Percentiles rank a stretch among this genome's conserved stretches.
phyloP scores from a whole-genome alignment of 495 filamentous ascomycete species.

The Penicillium bovifimosum region DNA sequence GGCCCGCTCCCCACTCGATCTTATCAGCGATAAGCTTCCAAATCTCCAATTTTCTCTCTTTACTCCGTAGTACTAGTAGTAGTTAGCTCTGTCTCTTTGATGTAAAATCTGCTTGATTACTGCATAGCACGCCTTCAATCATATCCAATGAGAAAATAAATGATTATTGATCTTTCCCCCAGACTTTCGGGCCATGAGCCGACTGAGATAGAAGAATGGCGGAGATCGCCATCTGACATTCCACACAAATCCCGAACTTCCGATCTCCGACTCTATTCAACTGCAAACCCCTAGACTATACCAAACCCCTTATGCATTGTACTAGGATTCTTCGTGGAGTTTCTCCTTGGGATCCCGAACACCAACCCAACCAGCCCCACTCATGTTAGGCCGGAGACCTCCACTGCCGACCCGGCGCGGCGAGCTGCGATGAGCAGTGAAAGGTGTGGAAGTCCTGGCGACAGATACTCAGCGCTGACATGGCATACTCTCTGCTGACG shows the following conservation, averaged over 20 bases:
- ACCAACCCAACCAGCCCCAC: background rate
- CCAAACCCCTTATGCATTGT: background rate
- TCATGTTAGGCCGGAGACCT: slow-evolving; percentile 8
- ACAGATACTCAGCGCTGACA: background rate
- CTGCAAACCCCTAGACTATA: background rate
- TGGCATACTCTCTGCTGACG: background rate
- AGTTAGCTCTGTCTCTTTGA: background rate
- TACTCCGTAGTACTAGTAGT: no score
- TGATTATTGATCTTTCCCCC: slow-evolving; percentile 11
- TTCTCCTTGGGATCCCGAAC: slow-evolving; percentile 1
- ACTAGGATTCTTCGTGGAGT: background rate
- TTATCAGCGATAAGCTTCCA: slow-evolving; percentile 20
- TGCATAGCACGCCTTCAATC: no score
- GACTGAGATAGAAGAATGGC: background rate
- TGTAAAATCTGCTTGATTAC: no score
- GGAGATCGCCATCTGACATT: slow-evolving; percentile 8
- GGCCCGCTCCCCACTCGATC: slow-evolving; percentile 32
- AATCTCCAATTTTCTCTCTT: background rate
- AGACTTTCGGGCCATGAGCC: slow-evolving; percentile 11
- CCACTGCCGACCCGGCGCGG: slow-evolving; percentile 3
- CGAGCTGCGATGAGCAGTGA: slow-evolving; percentile 2
- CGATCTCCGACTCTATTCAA: slow-evolving; percentile 12
- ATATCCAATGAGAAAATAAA: background rate
- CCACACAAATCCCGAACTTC: slow-evolving; percentile 17
- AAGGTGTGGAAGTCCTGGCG: background rate